These are phyloP conservation scores for Aquilaria yunnanensis DNA, from an alignment of 345 rosid genomes.

Conservation along the genomic window DNA sequence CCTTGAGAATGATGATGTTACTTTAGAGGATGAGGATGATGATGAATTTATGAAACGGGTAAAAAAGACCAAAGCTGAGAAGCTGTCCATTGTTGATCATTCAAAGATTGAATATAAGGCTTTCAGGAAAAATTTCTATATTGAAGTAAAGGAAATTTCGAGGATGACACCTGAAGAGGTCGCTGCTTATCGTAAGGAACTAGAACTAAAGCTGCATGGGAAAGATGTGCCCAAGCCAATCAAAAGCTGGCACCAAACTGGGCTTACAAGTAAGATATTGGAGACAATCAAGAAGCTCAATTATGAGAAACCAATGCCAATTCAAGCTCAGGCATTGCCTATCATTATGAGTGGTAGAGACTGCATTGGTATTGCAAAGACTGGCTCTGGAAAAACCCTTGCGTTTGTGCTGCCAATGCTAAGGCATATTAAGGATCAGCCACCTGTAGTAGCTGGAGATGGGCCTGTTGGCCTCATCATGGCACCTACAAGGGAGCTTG, in stretches of 20 bases:
- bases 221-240: conserved; percentile 89
- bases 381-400: conserved; percentile 94
- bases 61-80: conserved; percentile 95
- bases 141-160: conserved; percentile 80
- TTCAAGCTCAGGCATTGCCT: conserved; percentile 95
- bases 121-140: conserved; percentile 80
- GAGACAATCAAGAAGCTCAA: conserved; percentile 83
- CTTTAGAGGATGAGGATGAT: conserved; percentile 80
- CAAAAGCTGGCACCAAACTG: conserved; percentile 95
- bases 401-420: conserved; percentile 97
- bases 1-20: conserved; percentile 51
- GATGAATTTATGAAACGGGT: conserved; percentile 98
- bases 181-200: conserved; percentile 62
- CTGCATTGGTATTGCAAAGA: conserved; percentile 95
- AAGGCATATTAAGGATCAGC: conserved; percentile 98
- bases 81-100: conserved; percentile 84
- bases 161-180: conserved; percentile 88
- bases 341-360: conserved; percentile 95
- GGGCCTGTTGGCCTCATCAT: conserved; percentile 93
- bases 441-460: conserved; percentile 89
- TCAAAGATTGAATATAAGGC: conserved; percentile 78
- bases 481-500: conserved; percentile 99
- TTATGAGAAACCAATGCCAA: conserved; percentile 91
- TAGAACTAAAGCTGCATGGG: conserved; percentile 91
- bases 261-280: conserved; percentile 74